phyloP scores from a whole-genome alignment of 1,139 yeast species.

The Scheffersomyces titani region DNA sequence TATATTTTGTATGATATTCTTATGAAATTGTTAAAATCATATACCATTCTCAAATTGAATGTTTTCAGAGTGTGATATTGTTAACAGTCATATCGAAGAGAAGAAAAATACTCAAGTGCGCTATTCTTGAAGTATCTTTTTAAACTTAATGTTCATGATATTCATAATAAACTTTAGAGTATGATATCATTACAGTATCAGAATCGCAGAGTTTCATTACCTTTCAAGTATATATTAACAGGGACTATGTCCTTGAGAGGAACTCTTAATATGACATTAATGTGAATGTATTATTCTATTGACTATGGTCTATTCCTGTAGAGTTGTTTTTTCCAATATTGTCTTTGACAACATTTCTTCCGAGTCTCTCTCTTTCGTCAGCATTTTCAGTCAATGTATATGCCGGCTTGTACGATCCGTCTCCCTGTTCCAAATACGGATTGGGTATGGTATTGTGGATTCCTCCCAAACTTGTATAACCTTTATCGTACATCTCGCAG shows the following conservation, averaged over 20 bases:
- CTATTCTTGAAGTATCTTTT: neutral
- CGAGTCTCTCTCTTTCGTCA: constrained; percentile 54
- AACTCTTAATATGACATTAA: neutral
- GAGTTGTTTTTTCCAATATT: neutral
- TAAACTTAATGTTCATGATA: neutral
- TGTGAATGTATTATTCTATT: neutral
- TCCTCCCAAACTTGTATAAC: constrained; percentile 86
- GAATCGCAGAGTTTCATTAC: neutral
- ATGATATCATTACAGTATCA: neutral
- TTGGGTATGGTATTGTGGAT: constrained; percentile 63
- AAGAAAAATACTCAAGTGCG: too few relatives aligned
- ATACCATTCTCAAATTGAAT: too few relatives aligned
- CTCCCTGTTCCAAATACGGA: constrained; percentile 49
- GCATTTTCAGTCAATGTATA: constrained; percentile 60
- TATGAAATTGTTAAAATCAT: neutral
- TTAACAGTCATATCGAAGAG: too few relatives aligned
- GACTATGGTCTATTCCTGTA: neutral
- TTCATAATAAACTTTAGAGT: neutral
- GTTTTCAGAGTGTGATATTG: too few relatives aligned
- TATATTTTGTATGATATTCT: too few relatives aligned
- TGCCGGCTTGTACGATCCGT: constrained; percentile 58
- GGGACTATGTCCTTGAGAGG: neutral
- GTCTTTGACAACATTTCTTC: constrained; percentile 13
- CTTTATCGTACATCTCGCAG: constrained; percentile 70
- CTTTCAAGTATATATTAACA: neutral